Base-by-base conservation (phyloP, 2,329 filamentous ascomycete genomes). In the Paramyrothecium roridum region DNA sequence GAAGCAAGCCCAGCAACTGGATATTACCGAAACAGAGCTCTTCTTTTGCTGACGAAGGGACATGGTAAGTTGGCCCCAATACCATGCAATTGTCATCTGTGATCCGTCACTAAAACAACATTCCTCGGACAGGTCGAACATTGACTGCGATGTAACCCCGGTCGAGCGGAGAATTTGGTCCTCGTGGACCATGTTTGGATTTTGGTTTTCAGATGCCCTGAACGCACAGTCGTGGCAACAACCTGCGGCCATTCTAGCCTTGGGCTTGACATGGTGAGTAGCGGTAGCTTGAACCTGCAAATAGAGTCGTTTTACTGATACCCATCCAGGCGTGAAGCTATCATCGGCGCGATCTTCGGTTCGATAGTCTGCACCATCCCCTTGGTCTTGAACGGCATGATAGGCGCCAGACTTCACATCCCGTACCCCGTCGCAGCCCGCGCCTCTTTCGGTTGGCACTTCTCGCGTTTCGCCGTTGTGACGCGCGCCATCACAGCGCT, bases 361-460 rank as follows among this genome's bases (percentile, higher is more conserved):
- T 61, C 63, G 11, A 53, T 54, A 23, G 53, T 82, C 58, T 81
- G 82, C 20, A 79, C 80, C n/a, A 77, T 82, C 26, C 70, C 71
- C 19, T 69, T 74, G 67, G 68, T 69, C 3, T 61, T 73, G n/a
- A 72, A 73, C 49, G 71, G 72, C 45, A 66, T 67, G 4, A 69
- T 70, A 55, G 68, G 70, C 40, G 69, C 69, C 3, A 64, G 70
- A 45, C 59, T 73, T 12, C 56, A 56, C 6, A 66, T 72, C 34
- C 70, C 71, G 8, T 75, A 74, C 60, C 68, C 70, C 1, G 71
- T 74, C 8, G 62, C 68, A 3, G 65, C 68, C 8, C 64, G 71
- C 10, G 63, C 67, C 17, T 68, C 67, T 23, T 75, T 74, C 55
- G 73, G 73, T 11, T 75, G 67, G 58, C 71, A 73, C 59, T 65